Conservation (phyloP, 805 yeast species). For the Lipomyces sp. region DNA sequence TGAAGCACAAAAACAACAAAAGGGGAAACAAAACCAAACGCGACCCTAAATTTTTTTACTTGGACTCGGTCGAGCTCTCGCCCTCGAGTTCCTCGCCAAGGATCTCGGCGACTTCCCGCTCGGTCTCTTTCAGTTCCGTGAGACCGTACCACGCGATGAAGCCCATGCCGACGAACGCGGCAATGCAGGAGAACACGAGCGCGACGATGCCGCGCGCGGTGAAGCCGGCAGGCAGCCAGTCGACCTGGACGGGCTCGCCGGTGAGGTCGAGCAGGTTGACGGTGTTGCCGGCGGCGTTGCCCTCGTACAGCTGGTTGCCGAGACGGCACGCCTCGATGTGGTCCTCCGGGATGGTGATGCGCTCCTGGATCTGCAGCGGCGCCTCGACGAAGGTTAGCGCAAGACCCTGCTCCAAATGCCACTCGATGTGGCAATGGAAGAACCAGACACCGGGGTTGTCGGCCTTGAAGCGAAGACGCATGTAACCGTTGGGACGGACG, state of each 20-base stretch:
- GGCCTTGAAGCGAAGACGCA: constrained; percentile 83
- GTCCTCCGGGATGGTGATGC: constrained; percentile 60
- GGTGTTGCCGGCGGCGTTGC: constrained; percentile 89
- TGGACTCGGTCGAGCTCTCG: constrained; percentile 50
- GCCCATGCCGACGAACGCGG: constrained; percentile 78
- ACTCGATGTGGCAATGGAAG: constrained; percentile 98
- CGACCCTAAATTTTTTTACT: no score
- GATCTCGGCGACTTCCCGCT: constrained; percentile 57
- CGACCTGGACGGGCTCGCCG: constrained; percentile 68
- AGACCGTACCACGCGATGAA: constrained; percentile 81
- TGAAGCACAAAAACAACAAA: neutral
- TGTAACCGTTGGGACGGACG: constrained; percentile 78
- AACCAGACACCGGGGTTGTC: constrained; percentile 98
- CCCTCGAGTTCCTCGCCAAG: constrained; percentile 47
- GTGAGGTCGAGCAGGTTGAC: constrained; percentile 58
- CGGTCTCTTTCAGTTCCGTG: constrained; percentile 71
- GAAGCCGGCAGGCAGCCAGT: constrained; percentile 76
- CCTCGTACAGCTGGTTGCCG: constrained; percentile 52
- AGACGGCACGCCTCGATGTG: constrained; percentile 56
- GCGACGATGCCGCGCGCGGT: constrained; percentile 95
- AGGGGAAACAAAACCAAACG: no score
- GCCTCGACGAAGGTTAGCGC: constrained; percentile 80
- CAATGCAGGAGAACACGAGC: constrained; percentile 79
- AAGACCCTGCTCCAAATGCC: constrained; percentile 96
- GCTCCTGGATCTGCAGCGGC: constrained; percentile 56